phyloP scores from a whole-genome alignment of 2,329 filamentous ascomycete species.

The Paecilomyces sp. region DNA sequence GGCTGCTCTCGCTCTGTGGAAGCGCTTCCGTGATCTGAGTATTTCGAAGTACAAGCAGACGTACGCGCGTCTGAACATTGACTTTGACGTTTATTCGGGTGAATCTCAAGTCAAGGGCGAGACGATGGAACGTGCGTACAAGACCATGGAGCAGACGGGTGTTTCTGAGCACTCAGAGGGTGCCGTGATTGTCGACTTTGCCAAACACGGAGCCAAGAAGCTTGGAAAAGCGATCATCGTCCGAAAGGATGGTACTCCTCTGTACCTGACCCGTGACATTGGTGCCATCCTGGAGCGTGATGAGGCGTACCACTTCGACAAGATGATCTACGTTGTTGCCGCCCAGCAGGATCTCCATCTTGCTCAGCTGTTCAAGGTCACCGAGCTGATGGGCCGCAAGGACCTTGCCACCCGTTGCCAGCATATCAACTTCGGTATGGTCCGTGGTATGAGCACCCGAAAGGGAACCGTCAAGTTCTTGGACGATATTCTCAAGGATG shows the following conservation, averaged over 20 bases:
- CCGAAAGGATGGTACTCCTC: conserved; percentile 59
- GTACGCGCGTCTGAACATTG: conserved; percentile 58
- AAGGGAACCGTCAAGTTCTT: conserved; percentile 69
- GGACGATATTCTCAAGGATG: conserved; percentile 67
- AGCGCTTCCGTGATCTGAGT: conserved; percentile 56
- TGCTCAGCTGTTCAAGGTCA: conserved; percentile 59
- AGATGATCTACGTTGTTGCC: conserved; percentile 62
- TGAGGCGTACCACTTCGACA: conserved; percentile 56
- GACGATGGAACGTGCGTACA: conserved; percentile 55
- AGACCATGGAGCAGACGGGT: conserved; percentile 51
- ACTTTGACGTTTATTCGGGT: conserved; percentile 60
- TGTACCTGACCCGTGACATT: conserved; percentile 64
- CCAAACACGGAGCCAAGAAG: conserved; percentile 60
- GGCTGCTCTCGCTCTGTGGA: conserved; percentile 55
- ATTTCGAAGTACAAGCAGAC: conserved; percentile 59
- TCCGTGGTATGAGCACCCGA: conserved; percentile 57
- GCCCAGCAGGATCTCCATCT: conserved; percentile 59
- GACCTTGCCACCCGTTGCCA: conserved; percentile 53
- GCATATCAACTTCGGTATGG: conserved; percentile 62
- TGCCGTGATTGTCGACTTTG: conserved; percentile 62
- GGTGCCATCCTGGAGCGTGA: conserved; percentile 58
- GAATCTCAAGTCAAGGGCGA: conserved; percentile 60
- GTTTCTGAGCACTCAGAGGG: conserved; percentile 60
- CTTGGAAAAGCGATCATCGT: conserved; percentile 61
- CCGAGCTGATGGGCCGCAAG: conserved; percentile 54